phyloP scores from a whole-genome alignment of 441 rosid species.

The Pelargonium fulgidum region DNA sequence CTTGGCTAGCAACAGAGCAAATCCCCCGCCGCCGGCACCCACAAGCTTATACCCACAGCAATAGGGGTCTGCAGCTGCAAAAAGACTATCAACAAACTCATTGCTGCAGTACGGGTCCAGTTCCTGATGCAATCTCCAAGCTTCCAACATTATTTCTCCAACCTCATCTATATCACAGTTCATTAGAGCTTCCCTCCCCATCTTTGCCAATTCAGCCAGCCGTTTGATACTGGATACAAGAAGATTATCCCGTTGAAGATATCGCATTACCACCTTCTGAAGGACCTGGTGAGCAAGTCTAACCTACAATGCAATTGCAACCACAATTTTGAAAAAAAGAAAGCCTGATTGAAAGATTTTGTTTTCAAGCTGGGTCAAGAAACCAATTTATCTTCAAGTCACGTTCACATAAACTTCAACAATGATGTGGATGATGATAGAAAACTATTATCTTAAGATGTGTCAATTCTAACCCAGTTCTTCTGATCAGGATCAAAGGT shows the following conservation, averaged over 20 bases:
- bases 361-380: background rate
- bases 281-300: conserved; percentile 84
- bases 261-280: conserved; percentile 79
- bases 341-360: background rate
- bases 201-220: conserved; percentile 66
- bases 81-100: conserved; percentile 68
- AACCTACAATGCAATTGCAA: conserved; percentile 44
- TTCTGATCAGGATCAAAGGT: too few species aligned
- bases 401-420: too few species aligned
- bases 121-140: conserved; percentile 95
- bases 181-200: conserved; percentile 86
- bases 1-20: conserved; percentile 63
- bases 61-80: conserved; percentile 55
- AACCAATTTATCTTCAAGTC: background rate
- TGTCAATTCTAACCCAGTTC: too few species aligned
- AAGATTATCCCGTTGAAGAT: conserved; percentile 74
- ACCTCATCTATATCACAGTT: conserved; percentile 63
- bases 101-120: conserved; percentile 93
- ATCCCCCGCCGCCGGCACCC: conserved; percentile 95
- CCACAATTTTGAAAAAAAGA: background rate
- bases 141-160: conserved; percentile 81
- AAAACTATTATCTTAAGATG: too few species aligned
- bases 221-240: conserved; percentile 78
- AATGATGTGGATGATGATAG: too few species aligned
- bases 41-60: conserved; percentile 90